phyloP scores from a whole-genome alignment of 192 early-diverging fungal genomes.

The Rhizophlyctis rosea region DNA sequence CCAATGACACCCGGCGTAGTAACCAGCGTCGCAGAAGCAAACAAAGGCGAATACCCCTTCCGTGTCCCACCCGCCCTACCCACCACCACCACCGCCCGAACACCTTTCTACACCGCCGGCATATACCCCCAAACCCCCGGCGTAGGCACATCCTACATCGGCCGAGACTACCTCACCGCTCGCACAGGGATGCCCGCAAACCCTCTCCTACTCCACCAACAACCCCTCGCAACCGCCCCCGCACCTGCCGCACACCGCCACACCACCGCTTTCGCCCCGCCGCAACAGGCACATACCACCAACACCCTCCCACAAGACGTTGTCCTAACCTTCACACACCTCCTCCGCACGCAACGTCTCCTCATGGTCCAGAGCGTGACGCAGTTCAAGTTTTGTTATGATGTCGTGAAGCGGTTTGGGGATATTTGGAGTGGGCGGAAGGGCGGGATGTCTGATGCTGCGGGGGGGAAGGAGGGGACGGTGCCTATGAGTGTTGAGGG shows the following conservation, averaged over 20 bases:
- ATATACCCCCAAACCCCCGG: background rate
- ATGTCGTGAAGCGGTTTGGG: slow-evolving; percentile 49
- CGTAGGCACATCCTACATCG: no score
- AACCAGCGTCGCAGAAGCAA: no score
- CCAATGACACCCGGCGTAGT: no score
- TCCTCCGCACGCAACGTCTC: slow-evolving; percentile 73
- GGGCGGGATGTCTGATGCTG: background rate
- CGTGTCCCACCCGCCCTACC: background rate
- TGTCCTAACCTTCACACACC: slow-evolving; percentile 57
- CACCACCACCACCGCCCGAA: background rate
- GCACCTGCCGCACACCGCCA: background rate
- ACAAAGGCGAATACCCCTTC: background rate
- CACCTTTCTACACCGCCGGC: background rate
- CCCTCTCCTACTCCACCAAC: background rate
- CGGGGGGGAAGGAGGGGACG: background rate
- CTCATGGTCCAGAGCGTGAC: slow-evolving; percentile 77
- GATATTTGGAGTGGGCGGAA: background rate
- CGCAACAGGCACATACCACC: slow-evolving; percentile 10
- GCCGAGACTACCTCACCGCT: no score
- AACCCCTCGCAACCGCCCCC: slow-evolving; percentile 1
- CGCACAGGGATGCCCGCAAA: no score
- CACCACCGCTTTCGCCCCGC: slow-evolving; percentile 15
- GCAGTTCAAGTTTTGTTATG: slow-evolving; percentile 85
- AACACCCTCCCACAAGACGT: slow-evolving; percentile 46
- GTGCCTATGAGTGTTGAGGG: background rate